Percentiles rank a stretch among this genome's conserved stretches.
Conservation (phyloP, 2,329 filamentous ascomycete genomes). For the Colletotrichum simmondsii region DNA sequence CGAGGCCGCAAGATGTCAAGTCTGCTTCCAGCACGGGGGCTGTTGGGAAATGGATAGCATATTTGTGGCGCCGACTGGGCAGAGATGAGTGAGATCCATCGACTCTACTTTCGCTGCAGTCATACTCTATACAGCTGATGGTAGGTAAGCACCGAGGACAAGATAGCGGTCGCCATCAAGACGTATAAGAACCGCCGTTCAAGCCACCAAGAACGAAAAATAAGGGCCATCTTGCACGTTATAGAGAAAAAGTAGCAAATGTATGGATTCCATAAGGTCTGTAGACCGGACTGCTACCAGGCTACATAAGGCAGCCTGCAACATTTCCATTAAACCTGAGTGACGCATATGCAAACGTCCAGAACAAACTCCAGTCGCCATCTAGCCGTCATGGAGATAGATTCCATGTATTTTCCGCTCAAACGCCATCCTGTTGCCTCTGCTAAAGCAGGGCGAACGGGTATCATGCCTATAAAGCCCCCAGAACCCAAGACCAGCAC, state of each 20-base stretch:
- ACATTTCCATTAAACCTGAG: slow-evolving; percentile 2
- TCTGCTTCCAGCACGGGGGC: background rate
- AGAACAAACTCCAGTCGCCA: slow-evolving; percentile 21
- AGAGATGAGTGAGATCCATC: background rate
- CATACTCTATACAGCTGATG: background rate
- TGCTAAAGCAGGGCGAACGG: background rate
- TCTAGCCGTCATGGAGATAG: background rate
- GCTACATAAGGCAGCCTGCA: background rate
- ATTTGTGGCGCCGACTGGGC: background rate
- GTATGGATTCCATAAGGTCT: background rate
- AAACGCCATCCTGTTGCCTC: slow-evolving; percentile 24
- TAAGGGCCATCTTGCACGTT: background rate
- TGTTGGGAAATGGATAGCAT: background rate
- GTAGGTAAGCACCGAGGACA: background rate
- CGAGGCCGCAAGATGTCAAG: background rate
- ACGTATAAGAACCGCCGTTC: background rate
- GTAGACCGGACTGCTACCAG: background rate
- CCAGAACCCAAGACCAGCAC: slow-evolving; percentile 23
- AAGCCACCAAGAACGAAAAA: background rate
- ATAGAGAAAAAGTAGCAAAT: background rate
- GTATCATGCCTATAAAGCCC: slow-evolving; percentile 18
- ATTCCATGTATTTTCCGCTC: slow-evolving; percentile 11
- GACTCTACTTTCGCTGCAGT: background rate
- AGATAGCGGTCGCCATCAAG: background rate
- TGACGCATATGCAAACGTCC: slow-evolving; percentile 25